These are phyloP conservation scores for Funneliformis caledonium DNA, from an alignment of 371 early-diverging fungal genomes.

Conservation along the genomic window DNA sequence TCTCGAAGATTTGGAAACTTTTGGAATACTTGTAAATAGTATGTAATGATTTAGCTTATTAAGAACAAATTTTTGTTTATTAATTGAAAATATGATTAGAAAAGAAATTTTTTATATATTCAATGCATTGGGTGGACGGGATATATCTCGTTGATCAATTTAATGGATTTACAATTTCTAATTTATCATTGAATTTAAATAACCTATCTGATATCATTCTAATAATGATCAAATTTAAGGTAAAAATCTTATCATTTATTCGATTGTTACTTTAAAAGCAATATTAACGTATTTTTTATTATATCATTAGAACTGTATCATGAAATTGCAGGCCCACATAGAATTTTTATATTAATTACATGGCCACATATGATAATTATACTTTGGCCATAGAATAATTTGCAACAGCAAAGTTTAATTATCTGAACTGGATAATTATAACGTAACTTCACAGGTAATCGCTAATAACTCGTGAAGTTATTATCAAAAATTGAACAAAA, in stretches of 20 bases:
- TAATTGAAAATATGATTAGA: slow-evolving; percentile 33
- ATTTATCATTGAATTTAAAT: slow-evolving; percentile 16
- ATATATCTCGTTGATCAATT: slow-evolving; percentile 40
- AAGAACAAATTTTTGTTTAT: slow-evolving; percentile 27
- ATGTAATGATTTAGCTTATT: slow-evolving; percentile 26
- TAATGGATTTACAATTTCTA: slow-evolving; percentile 35
- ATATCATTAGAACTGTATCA: slow-evolving; percentile 33
- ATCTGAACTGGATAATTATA: too few relatives aligned
- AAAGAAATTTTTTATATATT: slow-evolving; percentile 32
- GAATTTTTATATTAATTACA: slow-evolving; percentile 25
- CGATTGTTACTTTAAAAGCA: not conserved
- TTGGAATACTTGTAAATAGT: slow-evolving; percentile 35
- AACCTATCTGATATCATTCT: slow-evolving; percentile 25
- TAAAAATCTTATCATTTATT: not conserved
- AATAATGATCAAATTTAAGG: slow-evolving; percentile 35
- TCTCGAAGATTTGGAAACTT: slow-evolving; percentile 39
- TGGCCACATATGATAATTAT: too few relatives aligned
- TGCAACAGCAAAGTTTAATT: too few relatives aligned
- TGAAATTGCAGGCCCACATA: slow-evolving; percentile 34
- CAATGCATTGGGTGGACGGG: slow-evolving; percentile 35
- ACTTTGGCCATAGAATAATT: too few relatives aligned
- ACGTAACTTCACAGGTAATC: too few relatives aligned
- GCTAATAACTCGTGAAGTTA: too few relatives aligned
- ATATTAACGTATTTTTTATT: slow-evolving; percentile 29
- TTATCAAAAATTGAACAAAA: too few relatives aligned